Conservation (phyloP, 768 basidiomycete genomes). For the Tylopilus sp. region DNA sequence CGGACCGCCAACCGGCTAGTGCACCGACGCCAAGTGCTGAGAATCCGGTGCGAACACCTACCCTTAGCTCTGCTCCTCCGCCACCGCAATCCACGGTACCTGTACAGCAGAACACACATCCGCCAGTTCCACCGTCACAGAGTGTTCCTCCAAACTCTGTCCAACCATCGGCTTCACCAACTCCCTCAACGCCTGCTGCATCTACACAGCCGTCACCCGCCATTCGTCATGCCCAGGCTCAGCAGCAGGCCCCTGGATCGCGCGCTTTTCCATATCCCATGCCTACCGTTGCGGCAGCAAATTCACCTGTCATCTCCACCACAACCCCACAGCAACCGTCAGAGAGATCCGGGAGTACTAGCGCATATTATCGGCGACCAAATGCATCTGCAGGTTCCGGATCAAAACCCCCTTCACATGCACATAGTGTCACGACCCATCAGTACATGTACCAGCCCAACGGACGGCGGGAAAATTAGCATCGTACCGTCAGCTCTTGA, state of each 20-base stretch:
- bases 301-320: constrained; percentile 53
- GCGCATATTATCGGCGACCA: constrained; percentile 56
- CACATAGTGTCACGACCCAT: constrained; percentile 30
- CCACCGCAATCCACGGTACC: constrained; percentile 17
- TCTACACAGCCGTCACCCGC: constrained; percentile 36
- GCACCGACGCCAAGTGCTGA: constrained; percentile 21
- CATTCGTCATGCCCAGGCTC: constrained; percentile 30
- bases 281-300: constrained; percentile 65
- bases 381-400: constrained; percentile 23
- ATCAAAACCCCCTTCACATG: constrained; percentile 24
- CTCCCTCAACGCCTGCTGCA: constrained; percentile 32
- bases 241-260: constrained; percentile 24
- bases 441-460: constrained; percentile 48
- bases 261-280: constrained; percentile 61
- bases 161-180: constrained; percentile 32
- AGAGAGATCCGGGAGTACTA: constrained; percentile 28
- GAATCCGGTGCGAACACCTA: constrained; percentile 16
- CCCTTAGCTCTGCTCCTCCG: constrained; percentile 25
- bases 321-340: constrained; percentile 37
- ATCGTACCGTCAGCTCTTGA: constrained; percentile 5
- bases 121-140: constrained; percentile 34
- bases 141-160: constrained; percentile 21
- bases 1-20: constrained; percentile 23
- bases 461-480: constrained; percentile 32
- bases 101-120: constrained; percentile 23